These are phyloP conservation scores for Cutaneotrichosporon spelunceum DNA, from an alignment of 1,284 basidiomycete genomes.

Conservation along the genomic window DNA sequence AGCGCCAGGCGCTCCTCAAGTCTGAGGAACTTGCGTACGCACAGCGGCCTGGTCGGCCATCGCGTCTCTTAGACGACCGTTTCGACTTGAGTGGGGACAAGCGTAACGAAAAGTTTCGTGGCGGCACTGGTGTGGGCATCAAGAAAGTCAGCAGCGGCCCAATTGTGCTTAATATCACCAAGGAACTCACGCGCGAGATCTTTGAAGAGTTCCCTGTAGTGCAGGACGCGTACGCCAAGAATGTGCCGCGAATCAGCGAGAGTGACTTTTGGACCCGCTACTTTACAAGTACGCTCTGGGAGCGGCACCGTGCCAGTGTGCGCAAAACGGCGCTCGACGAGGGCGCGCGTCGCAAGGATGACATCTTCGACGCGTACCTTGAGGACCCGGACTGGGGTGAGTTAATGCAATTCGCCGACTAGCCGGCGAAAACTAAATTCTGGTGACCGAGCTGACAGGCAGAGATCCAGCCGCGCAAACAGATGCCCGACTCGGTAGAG, in stretches of 20 bases:
- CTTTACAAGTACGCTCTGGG: conserved; percentile 92
- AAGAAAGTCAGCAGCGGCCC: conserved; percentile 56
- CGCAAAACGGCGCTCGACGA: conserved; percentile 58
- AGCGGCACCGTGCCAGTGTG: conserved; percentile 87
- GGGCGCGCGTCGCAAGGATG: conserved; percentile 82
- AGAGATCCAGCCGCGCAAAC: conserved; percentile 73
- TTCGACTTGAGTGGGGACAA: conserved; percentile 59
- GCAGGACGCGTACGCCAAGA: conserved; percentile 83
- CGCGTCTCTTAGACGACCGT: conserved; percentile 83
- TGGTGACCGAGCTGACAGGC: neutral
- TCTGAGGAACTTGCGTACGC: conserved; percentile 59
- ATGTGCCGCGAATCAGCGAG: conserved; percentile 78
- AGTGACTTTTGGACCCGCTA: conserved; percentile 95
- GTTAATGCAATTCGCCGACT: too few species aligned
- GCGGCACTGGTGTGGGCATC: conserved; percentile 46
- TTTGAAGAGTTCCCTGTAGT: conserved; percentile 98
- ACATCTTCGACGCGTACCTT: conserved; percentile 92
- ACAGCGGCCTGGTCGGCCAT: conserved; percentile 77
- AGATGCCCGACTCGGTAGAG: conserved; percentile 66
- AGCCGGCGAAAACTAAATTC: too few species aligned
- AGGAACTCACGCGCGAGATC: conserved; percentile 88
- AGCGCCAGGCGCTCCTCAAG: conserved; percentile 70
- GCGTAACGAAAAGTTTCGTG: conserved; percentile 33
- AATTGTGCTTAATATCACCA: conserved; percentile 69
- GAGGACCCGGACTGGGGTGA: conserved; percentile 79